Evolutionary conservation across 2,329 filamentous ascomycete genomes (phyloP).

Genomic region (Hypoxylon sp.): DNA sequence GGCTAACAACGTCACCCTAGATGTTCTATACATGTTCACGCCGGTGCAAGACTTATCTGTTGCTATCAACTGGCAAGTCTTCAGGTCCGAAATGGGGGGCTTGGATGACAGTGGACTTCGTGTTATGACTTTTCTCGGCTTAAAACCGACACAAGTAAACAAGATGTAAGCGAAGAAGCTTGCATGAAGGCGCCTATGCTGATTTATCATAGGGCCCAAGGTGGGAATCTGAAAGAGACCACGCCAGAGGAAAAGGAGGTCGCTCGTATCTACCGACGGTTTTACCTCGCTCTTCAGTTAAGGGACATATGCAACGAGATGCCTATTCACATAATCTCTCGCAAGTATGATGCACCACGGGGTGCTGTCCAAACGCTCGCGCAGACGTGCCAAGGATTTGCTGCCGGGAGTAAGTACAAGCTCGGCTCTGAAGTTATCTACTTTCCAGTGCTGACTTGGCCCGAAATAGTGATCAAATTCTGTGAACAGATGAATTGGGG

Average conservation of each 20-base stretch:
- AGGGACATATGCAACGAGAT: conserved; percentile 80
- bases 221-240: conserved; percentile 68
- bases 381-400: conserved; percentile 80
- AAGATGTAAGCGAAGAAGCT: conserved; percentile 60
- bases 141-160: conserved; percentile 72
- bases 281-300: conserved; percentile 79
- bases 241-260: conserved; percentile 67
- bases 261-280: conserved; percentile 72
- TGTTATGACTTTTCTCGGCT: conserved; percentile 71
- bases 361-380: conserved; percentile 76
- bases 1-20: conserved; percentile 18
- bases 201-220: conserved; percentile 64
- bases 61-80: conserved; percentile 74
- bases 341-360: conserved; percentile 74
- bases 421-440: background rate
- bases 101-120: conserved; percentile 76
- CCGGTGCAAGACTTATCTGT: conserved; percentile 68
- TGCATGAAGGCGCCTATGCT: conserved; percentile 6
- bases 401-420: conserved; percentile 62
- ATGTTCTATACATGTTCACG: conserved; percentile 77
- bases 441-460: conserved; percentile 16
- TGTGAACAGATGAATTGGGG: conserved; percentile 80
- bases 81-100: conserved; percentile 73
- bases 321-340: conserved; percentile 72
- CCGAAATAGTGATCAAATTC: conserved; percentile 69